Evolutionary conservation across 1,284 basidiomycete genomes (phyloP).

Genomic region (Pseudozyma hubeiensis): DNA sequence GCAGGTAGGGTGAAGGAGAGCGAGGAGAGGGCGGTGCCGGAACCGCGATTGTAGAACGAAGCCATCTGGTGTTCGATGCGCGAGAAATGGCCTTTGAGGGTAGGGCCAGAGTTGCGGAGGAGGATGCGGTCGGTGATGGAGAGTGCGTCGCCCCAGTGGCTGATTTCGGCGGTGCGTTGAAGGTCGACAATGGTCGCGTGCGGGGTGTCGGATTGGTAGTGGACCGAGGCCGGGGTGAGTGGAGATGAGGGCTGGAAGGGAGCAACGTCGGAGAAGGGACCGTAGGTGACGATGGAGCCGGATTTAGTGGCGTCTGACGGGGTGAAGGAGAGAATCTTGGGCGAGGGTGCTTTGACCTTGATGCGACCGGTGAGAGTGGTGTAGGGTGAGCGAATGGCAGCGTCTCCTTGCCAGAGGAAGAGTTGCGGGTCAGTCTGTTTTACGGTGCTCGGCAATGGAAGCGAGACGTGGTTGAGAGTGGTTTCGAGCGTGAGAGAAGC

Average conservation of each 20-base stretch:
- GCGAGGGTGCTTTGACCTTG: slow-evolving; percentile 73
- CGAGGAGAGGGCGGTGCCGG: slow-evolving; percentile 79
- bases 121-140: slow-evolving; percentile 90
- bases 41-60: slow-evolving; percentile 75
- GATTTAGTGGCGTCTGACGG: slow-evolving; percentile 77
- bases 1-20: slow-evolving; percentile 74
- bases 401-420: slow-evolving; percentile 80
- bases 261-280: slow-evolving; percentile 80
- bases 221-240: slow-evolving; percentile 73
- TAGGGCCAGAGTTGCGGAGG: slow-evolving; percentile 86
- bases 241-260: slow-evolving; percentile 70
- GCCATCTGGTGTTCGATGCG: slow-evolving; percentile 84
- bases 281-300: slow-evolving; percentile 84
- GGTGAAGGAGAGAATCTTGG: slow-evolving; percentile 42
- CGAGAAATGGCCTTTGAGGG: slow-evolving; percentile 95
- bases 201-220: slow-evolving; percentile 84
- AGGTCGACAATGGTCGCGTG: slow-evolving; percentile 81
- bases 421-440: slow-evolving; percentile 83
- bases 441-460: slow-evolving; percentile 80
- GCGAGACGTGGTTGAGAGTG: slow-evolving; percentile 81
- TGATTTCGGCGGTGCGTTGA: slow-evolving; percentile 85
- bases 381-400: slow-evolving; percentile 86
- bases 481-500: slow-evolving; percentile 63
- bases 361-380: slow-evolving; percentile 82
- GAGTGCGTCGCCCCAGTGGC: slow-evolving; percentile 95